Conservation (phyloP, 257 asterid species). For the Solanum lignicaule region DNA sequence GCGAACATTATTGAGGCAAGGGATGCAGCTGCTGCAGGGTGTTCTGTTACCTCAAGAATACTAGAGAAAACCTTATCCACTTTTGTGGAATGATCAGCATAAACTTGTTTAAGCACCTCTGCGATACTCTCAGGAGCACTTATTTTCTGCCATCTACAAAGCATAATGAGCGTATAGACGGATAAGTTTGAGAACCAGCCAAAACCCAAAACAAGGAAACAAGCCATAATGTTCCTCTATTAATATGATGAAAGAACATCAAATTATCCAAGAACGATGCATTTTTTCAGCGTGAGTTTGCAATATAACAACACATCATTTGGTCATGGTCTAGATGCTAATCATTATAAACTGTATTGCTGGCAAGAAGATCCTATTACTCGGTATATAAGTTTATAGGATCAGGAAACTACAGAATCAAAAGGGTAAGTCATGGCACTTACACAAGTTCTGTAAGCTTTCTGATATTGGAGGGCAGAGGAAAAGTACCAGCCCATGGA, state of each 20-base stretch:
- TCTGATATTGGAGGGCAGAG: slow-evolving; percentile 57
- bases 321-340: background rate
- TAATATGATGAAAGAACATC: background rate
- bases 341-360: background rate
- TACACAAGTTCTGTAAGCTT: slow-evolving; percentile 55
- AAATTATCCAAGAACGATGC: background rate
- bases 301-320: background rate
- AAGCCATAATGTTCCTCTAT: background rate
- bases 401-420: background rate
- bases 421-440: slow-evolving; percentile 13
- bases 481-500: slow-evolving; percentile 93
- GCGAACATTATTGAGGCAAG: slow-evolving; percentile 89
- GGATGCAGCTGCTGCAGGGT: slow-evolving; percentile 96
- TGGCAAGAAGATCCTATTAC: background rate
- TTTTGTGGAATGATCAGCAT: slow-evolving; percentile 65
- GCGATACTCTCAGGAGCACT: slow-evolving; percentile 84
- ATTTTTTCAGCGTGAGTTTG: background rate
- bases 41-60: slow-evolving; percentile 64
- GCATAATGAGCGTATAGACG: background rate
- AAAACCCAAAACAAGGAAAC: background rate
- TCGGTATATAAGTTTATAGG: background rate
- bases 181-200: background rate
- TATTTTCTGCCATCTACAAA: slow-evolving; percentile 78
- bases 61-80: slow-evolving; percentile 71
- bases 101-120: slow-evolving; percentile 73